A percentile compares a stretch with the other conserved stretches of the same genome.
These are phyloP conservation scores for Naganishia liquefaciens DNA, from an alignment of 1,284 basidiomycete genomes.

Conservation along the genomic window DNA sequence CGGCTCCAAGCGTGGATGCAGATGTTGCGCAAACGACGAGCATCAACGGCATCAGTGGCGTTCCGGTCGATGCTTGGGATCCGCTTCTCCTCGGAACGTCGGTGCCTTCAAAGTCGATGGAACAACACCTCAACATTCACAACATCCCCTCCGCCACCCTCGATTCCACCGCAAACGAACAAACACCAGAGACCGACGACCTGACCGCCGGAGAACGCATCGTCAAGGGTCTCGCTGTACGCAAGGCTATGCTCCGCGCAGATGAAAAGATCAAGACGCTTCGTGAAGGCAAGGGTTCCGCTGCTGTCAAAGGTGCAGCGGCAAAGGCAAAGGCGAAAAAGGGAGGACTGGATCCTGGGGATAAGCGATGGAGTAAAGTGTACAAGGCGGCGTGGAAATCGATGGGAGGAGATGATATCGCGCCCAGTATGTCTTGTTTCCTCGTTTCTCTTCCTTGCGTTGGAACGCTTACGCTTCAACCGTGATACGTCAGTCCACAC, in stretches of 20 bases:
- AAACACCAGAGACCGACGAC: not conserved
- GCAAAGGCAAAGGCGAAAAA: slow-evolving; percentile 9
- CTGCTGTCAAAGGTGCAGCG: slow-evolving; percentile 4
- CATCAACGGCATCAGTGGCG: slow-evolving; percentile 7
- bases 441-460: not conserved
- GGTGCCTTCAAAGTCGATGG: slow-evolving; percentile 20
- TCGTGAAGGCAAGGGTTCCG: slow-evolving; percentile 13
- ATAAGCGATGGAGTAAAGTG: slow-evolving; percentile 61
- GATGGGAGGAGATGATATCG: slow-evolving; percentile 57
- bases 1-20: not conserved
- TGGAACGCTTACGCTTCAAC: slow-evolving; percentile 15
- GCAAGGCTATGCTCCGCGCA: slow-evolving; percentile 29
- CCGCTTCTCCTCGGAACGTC: slow-evolving; percentile 1
- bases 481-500: slow-evolving; percentile 30
- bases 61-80: slow-evolving; percentile 12
- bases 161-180: not conserved
- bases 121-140: slow-evolving; percentile 11
- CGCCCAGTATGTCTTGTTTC: not conserved
- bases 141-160: not conserved
- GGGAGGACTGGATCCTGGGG: slow-evolving; percentile 52
- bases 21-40: not conserved
- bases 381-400: slow-evolving; percentile 58
- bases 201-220: not conserved
- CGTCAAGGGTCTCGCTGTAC: slow-evolving; percentile 10
- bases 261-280: slow-evolving; percentile 18